Percentiles rank a stretch among this genome's conserved stretches.
These are phyloP conservation scores for Populus davidiana DNA, from an alignment of 345 rosid species.

Conservation along the genomic window DNA sequence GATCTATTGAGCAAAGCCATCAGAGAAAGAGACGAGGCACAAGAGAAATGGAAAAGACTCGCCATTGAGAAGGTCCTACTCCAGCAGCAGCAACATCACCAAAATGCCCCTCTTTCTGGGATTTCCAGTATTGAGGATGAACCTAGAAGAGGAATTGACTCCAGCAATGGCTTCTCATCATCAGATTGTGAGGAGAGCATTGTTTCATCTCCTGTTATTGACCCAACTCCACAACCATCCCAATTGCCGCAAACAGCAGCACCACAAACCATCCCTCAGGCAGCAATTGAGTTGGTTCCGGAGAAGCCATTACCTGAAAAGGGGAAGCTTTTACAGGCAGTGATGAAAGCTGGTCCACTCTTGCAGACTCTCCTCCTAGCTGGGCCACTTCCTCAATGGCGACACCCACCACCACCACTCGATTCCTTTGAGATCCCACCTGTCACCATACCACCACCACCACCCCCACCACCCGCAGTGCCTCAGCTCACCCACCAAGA, in stretches of 20 bases:
- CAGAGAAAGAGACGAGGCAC: conserved; percentile 70
- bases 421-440: conserved; percentile 93
- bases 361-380: conserved; percentile 88
- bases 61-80: conserved; percentile 48
- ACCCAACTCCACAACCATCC: conserved; percentile 36
- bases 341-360: conserved; percentile 91
- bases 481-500: conserved; percentile 46
- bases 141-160: conserved; percentile 58
- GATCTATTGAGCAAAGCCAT: conserved; percentile 48
- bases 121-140: conserved; percentile 88
- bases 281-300: conserved; percentile 37
- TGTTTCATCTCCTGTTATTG: conserved; percentile 64
- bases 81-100: conserved; percentile 47
- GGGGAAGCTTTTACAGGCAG: conserved; percentile 94
- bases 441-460: conserved; percentile 65
- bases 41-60: conserved; percentile 56
- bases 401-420: conserved; percentile 92
- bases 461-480: conserved; percentile 28
- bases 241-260: not conserved
- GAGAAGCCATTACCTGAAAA: conserved; percentile 87
- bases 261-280: conserved; percentile 26
- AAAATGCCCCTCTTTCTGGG: conserved; percentile 64
- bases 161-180: conserved; percentile 74
- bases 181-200: conserved; percentile 92
- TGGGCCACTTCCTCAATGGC: conserved; percentile 96